Conservation (phyloP, 2,329 filamentous ascomycete genomes). For the Apiospora arundinis region DNA sequence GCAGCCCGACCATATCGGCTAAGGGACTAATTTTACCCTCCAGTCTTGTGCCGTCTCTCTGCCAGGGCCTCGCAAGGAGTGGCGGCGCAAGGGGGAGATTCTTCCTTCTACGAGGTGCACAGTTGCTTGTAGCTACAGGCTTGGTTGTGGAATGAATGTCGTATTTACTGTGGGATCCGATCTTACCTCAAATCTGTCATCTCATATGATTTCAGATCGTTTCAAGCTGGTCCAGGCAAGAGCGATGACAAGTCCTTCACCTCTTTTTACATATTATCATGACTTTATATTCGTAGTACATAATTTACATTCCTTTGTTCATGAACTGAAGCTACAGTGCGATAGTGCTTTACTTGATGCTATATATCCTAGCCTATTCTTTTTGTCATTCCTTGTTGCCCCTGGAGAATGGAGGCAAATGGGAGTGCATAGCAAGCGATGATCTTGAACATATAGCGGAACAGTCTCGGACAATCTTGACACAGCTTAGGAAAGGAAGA, state of each 20-base stretch:
- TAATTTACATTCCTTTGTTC: neutral
- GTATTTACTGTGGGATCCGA: neutral
- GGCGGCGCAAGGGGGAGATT: too few species aligned
- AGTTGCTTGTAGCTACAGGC: neutral
- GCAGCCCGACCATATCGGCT: slow-evolving; percentile 3
- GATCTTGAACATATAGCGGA: too few species aligned
- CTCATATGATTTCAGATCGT: neutral
- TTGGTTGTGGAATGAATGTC: too few species aligned
- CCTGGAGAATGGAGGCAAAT: too few species aligned
- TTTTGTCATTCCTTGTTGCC: too few species aligned
- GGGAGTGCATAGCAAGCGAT: too few species aligned
- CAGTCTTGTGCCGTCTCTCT: neutral
- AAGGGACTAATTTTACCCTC: neutral
- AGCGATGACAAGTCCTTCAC: neutral
- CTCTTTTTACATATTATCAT: neutral
- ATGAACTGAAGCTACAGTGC: neutral
- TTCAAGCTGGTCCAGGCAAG: neutral
- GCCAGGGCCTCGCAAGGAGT: neutral
- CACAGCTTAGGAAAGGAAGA: too few species aligned
- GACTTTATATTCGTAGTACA: neutral
- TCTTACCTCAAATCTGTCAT: neutral
- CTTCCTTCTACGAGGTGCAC: neutral
- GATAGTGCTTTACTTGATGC: too few species aligned
- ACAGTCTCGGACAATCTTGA: too few species aligned
- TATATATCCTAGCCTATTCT: too few species aligned